Evolutionary conservation across 768 basidiomycete species (phyloP).

Genomic region (Rhodosporidiobolus odoratus): DNA sequence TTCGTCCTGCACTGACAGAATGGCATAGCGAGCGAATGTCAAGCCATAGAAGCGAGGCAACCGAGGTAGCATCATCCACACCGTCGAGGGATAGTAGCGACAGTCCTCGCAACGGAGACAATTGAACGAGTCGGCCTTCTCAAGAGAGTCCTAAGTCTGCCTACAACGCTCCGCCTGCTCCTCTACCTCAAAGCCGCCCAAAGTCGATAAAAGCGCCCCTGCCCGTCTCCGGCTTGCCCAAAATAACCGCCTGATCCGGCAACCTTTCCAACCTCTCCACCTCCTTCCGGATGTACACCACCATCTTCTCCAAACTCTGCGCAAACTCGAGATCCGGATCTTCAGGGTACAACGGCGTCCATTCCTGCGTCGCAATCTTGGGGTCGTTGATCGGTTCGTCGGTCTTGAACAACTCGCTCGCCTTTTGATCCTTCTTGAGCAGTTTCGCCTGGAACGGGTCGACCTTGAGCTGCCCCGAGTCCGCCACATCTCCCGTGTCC

Average conservation of each 20-base stretch:
- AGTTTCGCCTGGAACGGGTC: conserved; percentile 39
- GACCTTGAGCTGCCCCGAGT: conserved; percentile 9
- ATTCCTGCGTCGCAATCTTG: conserved; percentile 20
- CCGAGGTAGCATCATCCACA: no score
- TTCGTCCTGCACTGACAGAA: no score
- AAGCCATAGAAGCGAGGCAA: no score
- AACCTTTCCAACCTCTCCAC: conserved; percentile 61
- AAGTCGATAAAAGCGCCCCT: conserved; percentile 35
- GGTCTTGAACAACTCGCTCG: conserved; percentile 55
- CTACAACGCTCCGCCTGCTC: no score
- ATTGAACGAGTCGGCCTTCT: not conserved
- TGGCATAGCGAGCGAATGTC: no score
- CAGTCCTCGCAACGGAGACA: no score
- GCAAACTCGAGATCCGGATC: conserved; percentile 50
- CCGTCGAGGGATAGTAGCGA: no score
- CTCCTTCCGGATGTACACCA: conserved; percentile 67
- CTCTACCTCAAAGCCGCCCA: conserved; percentile 16
- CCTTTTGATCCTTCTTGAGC: conserved; percentile 35
- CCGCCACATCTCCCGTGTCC: not conserved
- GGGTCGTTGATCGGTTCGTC: conserved; percentile 45
- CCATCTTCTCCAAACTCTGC: conserved; percentile 66
- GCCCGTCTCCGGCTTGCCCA: conserved; percentile 25
- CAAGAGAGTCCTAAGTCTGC: no score
- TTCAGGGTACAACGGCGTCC: conserved; percentile 34
- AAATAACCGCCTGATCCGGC: conserved; percentile 50